Base-by-base conservation (phyloP, 495 filamentous ascomycete species). In the Hypoxylon lienhwacheense region DNA sequence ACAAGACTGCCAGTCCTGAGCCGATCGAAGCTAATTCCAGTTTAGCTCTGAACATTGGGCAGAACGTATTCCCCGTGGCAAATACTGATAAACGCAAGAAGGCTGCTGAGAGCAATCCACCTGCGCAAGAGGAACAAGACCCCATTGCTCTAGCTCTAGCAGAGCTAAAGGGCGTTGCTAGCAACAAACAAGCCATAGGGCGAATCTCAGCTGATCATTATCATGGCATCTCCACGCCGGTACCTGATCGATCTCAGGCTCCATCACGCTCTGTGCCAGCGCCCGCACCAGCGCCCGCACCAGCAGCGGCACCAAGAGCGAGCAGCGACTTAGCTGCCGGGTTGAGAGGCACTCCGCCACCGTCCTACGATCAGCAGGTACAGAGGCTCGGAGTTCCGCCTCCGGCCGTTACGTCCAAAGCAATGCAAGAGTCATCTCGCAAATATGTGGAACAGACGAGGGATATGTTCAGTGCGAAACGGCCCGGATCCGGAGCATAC, bases 11-110 rank as follows among this genome's bases (percentile, higher is more conserved):
- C 37, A 76, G 86, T 63, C 89, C 91, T 1, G 95, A 99, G 41
- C 93, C 91, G 2, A 90, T 92, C 21, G 92, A 96, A 67, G 91
- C 95, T 25, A 82, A 91, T 28, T 88, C 95, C 35, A 95, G 87
- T 69, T 85, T 97, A 64, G 92, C 96, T 36, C 78, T 99, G n/a
- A 96, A 96, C 67, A 82, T 99, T 12, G 95, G 95, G 5, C 86
- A 90, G 63, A 99, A 97, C 60, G 91, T 97, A 17, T 97, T 99
- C 71, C 85, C 96, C 61, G 91, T 99, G 5, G 87, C 89, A n/a
- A 87, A 88, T 4, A 87, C 90, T 0, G 89, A 92, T 47, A 70
- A 64, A 26, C 67, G 70, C 26, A 72, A 72, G 29, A 69, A 69
- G 37, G 44, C 65, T 2, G 21, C 49, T 4, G 63, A 71, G 8